Percentiles rank a stretch among this genome's conserved stretches.
Evolutionary conservation across 2,329 filamentous ascomycete genomes (phyloP).

Genomic region (Akanthomyces lecanii): DNA sequence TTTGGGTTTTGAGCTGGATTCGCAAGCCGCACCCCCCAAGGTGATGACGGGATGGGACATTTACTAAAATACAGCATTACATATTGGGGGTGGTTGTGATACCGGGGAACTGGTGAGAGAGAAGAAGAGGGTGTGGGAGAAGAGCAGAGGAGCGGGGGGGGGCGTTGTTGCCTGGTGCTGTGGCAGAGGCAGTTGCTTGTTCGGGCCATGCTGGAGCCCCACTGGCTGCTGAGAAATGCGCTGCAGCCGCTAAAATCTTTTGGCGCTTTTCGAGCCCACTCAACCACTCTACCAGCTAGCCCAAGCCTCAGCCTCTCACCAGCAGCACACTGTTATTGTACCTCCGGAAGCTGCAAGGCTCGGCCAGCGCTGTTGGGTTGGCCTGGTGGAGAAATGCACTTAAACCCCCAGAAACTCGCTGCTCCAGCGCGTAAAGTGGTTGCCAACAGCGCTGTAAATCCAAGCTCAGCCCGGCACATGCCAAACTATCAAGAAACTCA

Average conservation of each 20-base stretch:
- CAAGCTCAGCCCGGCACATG: not conserved
- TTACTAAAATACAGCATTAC: not conserved
- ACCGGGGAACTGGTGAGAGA: not conserved
- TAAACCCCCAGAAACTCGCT: conserved; percentile 15
- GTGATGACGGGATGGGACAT: not conserved
- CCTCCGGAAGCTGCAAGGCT: not conserved
- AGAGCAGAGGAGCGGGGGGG: conserved; percentile 18
- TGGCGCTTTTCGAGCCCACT: not conserved
- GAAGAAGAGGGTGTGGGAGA: not conserved
- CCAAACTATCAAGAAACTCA: not conserved
- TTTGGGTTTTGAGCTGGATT: conserved; percentile 3
- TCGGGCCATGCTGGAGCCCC: not conserved
- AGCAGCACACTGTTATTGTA: too few species aligned
- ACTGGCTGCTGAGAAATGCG: conserved; percentile 10
- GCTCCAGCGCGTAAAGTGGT: conserved; percentile 18
- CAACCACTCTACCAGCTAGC: not conserved
- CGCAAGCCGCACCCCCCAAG: not conserved
- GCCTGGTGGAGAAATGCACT: not conserved
- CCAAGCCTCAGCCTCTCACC: too few species aligned
- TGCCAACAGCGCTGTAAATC: not conserved
- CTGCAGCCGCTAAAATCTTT: not conserved
- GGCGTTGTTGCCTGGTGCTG: conserved; percentile 32
- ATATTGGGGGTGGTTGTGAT: too few species aligned
- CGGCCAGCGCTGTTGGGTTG: not conserved
- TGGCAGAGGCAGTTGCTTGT: conserved; percentile 15